Conservation (phyloP, 2,329 filamentous ascomycete genomes). For the Sphaerostilbella broomeana region DNA sequence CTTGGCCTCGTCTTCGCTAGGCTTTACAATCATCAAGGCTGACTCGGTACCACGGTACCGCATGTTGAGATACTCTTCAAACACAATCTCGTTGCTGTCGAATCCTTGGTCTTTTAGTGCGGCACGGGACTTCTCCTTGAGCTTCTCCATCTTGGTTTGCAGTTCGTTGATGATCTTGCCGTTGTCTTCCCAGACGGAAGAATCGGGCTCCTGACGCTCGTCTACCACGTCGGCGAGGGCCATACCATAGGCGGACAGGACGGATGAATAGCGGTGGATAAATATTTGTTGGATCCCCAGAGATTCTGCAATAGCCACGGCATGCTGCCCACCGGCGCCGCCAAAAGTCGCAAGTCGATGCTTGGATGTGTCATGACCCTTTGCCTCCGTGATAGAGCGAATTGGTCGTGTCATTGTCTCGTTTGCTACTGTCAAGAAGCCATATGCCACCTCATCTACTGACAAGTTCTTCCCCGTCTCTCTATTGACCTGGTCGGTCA, state of each 20-base stretch:
- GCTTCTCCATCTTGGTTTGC: slow-evolving; percentile 65
- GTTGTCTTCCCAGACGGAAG: slow-evolving; percentile 53
- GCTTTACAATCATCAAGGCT: slow-evolving; percentile 81
- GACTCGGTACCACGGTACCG: slow-evolving; percentile 86
- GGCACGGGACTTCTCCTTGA: slow-evolving; percentile 67
- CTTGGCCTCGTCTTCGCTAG: slow-evolving; percentile 54
- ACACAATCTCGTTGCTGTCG: slow-evolving; percentile 63
- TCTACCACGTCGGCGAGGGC: slow-evolving; percentile 89
- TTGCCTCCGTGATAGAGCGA: slow-evolving; percentile 82
- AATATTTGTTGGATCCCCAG: slow-evolving; percentile 81
- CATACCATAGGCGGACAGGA: slow-evolving; percentile 89
- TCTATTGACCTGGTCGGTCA: slow-evolving; percentile 70
- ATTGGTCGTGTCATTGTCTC: slow-evolving; percentile 90
- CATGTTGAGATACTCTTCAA: slow-evolving; percentile 93
- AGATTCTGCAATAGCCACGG: slow-evolving; percentile 81
- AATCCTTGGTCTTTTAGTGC: slow-evolving; percentile 75
- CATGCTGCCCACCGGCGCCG: slow-evolving; percentile 85
- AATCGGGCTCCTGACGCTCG: slow-evolving; percentile 74
- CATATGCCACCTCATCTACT: slow-evolving; percentile 79
- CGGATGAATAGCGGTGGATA: slow-evolving; percentile 79
- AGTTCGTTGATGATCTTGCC: slow-evolving; percentile 56
- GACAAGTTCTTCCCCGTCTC: slow-evolving; percentile 68
- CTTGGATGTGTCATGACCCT: slow-evolving; percentile 83
- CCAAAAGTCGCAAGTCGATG: slow-evolving; percentile 91
- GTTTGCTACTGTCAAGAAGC: slow-evolving; percentile 84